Base-by-base conservation (phyloP, 1,284 basidiomycete species). In the Exobasidium rhododendri region DNA sequence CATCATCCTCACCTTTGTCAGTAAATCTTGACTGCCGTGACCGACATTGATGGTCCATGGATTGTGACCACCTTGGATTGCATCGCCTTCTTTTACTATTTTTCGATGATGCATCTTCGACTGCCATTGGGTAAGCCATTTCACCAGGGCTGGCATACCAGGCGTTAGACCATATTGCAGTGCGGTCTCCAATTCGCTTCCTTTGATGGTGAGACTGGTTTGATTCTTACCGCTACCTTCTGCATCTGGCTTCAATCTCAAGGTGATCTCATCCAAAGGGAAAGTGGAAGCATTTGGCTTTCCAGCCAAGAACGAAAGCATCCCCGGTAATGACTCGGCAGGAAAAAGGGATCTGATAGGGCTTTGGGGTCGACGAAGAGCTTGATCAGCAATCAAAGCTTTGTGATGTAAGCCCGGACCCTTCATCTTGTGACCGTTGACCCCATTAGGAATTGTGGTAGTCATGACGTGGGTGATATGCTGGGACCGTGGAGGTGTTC, bases 211-310 rank as follows among this genome's bases (percentile, higher is more conserved):
- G 52, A 82, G 64, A 28, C 68, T 64, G 28, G 68, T 68, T 50
- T 20, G 70, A 14, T 50, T 28, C 26, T 0, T 28, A 7, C 35
- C 35, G 24, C 43, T 40, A 10, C 66, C 68, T 29, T 63, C 56
- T 11, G 66, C 61, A 17, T 63, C 54, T 17, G 83, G 78, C 73
- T 83, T 83, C 66, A 85, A 75, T 63, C 81, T 81, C 62, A 85
- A 74, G 30, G 84, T 85, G 67, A 96, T 81, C 1, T 86, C 86
- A 5, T 87, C 86, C 80, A 97, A 89, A 0, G 94, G 94, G 82
- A 97, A 97, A 17, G 91, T 90, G 3, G 84, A 82, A n/a, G 88
- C 85, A 77, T 94, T 94, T 28, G 94, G 94, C 81, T 83, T 83
- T 35, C 85, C 85, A 10, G 84, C 84, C 24, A 83, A 76, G 62